Evolutionary conservation across 352 stramenopile genomes (phyloP).

Genomic region (Phytopythium vexans): DNA sequence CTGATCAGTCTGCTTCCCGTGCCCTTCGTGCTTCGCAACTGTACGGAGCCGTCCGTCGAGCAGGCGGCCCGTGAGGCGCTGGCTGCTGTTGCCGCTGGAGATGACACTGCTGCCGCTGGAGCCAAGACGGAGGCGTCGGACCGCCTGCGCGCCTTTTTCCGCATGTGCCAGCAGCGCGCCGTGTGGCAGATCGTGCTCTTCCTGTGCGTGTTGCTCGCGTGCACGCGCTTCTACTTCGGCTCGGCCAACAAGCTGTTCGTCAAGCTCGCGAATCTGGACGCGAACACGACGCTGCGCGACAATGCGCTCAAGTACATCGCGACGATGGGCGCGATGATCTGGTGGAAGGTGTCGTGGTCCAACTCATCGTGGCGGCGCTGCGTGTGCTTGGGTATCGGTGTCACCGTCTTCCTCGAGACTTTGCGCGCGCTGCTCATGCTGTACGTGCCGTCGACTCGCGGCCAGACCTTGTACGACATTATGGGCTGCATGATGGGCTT

Average conservation of each 20-base stretch:
- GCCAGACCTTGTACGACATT: conserved; percentile 47
- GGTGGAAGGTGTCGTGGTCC: conserved; percentile 51
- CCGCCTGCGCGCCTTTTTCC: conserved; percentile 39
- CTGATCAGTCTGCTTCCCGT: conserved; percentile 53
- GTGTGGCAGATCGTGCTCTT: conserved; percentile 80
- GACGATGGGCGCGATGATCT: conserved; percentile 47
- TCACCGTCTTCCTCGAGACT: conserved; percentile 42
- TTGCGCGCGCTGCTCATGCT: conserved; percentile 60
- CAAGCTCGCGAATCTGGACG: conserved; percentile 27
- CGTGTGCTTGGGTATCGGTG: conserved; percentile 33
- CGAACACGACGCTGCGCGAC: conserved; percentile 39
- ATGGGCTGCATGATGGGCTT: conserved; percentile 50
- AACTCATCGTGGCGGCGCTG: conserved; percentile 39
- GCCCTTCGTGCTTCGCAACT: conserved; percentile 63
- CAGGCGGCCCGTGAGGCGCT: conserved; percentile 20
- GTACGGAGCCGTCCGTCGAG: conserved; percentile 40
- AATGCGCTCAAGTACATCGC: conserved; percentile 54
- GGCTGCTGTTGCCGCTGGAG: conserved; percentile 19
- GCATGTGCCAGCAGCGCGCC: conserved; percentile 70
- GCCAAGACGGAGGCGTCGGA: conserved; percentile 8
- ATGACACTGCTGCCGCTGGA: conserved; percentile 20
- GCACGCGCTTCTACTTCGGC: conserved; percentile 56
- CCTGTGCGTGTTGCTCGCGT: conserved; percentile 48
- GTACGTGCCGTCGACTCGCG: conserved; percentile 37
- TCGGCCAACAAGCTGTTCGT: conserved; percentile 37